These are phyloP conservation scores for Leucocoprinus birnbaumii DNA, from an alignment of 768 basidiomycete genomes.

Conservation along the genomic window DNA sequence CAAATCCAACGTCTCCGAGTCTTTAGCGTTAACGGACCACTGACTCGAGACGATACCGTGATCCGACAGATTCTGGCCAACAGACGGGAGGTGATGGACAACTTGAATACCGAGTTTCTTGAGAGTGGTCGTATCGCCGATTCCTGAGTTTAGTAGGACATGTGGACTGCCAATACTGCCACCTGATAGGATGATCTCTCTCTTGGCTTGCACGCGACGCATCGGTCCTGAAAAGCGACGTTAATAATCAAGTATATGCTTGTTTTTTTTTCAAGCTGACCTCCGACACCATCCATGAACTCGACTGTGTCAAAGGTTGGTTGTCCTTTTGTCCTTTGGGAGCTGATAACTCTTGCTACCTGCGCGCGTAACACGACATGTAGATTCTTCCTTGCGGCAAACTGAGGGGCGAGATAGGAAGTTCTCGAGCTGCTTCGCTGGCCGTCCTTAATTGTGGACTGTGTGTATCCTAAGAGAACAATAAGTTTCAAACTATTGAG, in stretches of 20 bases:
- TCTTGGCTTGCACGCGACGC: constrained; percentile 18
- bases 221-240: background rate
- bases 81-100: constrained; percentile 28
- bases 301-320: constrained; percentile 20
- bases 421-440: constrained; percentile 26
- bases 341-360: constrained; percentile 22
- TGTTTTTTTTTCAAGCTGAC: background rate
- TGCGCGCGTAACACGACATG: constrained; percentile 26
- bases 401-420: constrained; percentile 26
- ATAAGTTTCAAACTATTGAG: background rate
- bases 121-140: constrained; percentile 27
- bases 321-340: constrained; percentile 13
- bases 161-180: constrained; percentile 32
- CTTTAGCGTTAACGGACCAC: constrained; percentile 19
- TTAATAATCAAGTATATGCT: background rate
- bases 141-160: constrained; percentile 31
- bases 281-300: constrained; percentile 16
- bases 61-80: constrained; percentile 33
- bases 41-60: constrained; percentile 20
- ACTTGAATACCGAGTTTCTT: constrained; percentile 20
- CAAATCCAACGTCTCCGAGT: constrained; percentile 23
- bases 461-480: constrained; percentile 21
- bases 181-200: constrained; percentile 35
- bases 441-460: constrained; percentile 25
- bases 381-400: constrained; percentile 25